Evolutionary conservation across 345 rosid genomes (phyloP).

Genomic region (Aquilaria yunnanensis): DNA sequence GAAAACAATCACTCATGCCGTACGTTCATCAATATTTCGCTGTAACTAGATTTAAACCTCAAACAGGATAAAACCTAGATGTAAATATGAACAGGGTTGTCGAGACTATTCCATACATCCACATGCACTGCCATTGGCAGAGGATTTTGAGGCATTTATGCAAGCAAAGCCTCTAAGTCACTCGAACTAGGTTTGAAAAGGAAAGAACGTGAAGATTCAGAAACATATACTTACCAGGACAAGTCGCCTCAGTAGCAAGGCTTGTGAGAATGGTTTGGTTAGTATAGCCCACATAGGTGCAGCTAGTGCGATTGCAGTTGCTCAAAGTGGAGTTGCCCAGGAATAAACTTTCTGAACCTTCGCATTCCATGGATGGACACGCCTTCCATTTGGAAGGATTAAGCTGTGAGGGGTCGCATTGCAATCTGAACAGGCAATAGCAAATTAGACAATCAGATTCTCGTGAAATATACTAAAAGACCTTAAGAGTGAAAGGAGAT

Average conservation of each 20-base stretch:
- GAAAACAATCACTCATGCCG: too few species aligned
- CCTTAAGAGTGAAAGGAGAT: background rate
- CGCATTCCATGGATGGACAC: constrained; percentile 59
- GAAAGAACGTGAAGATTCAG: constrained; percentile 2
- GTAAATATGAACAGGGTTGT: too few species aligned
- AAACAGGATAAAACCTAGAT: too few species aligned
- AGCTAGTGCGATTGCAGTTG: constrained; percentile 37
- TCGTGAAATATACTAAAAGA: background rate
- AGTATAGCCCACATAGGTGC: constrained; percentile 64
- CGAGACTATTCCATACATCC: too few species aligned
- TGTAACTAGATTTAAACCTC: too few species aligned
- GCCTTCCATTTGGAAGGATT: constrained; percentile 26
- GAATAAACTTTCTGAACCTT: constrained; percentile 23
- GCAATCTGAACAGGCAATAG: constrained; percentile 39
- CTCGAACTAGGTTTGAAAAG: too few species aligned
- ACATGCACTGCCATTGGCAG: too few species aligned
- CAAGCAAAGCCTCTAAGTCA: too few species aligned
- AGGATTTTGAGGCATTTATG: too few species aligned
- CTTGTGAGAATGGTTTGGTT: constrained; percentile 36
- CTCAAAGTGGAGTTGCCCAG: constrained; percentile 34
- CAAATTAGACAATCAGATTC: constrained; percentile 5
- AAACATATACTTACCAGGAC: constrained; percentile 32
- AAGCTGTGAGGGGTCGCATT: constrained; percentile 47
- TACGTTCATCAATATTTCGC: too few species aligned
- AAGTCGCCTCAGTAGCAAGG: constrained; percentile 27